Evolutionary conservation across 176 grass and related monocot species (phyloP), one percentile per base, ranked within the genome.

Genomic region (Calamus simplicifolius): DNA sequence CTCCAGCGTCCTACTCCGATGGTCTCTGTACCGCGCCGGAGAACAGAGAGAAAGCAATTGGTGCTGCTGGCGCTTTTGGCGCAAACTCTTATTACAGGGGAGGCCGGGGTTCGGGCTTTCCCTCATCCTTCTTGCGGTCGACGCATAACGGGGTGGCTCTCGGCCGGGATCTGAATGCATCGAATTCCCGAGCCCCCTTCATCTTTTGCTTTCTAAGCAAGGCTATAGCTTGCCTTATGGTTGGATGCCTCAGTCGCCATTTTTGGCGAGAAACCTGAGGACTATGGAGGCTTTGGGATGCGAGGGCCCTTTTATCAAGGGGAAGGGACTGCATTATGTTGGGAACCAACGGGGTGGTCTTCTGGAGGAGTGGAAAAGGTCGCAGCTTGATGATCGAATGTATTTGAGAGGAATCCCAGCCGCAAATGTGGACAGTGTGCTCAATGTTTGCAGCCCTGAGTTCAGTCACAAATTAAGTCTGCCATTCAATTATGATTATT

Each of bases 401-500:
- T 29, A 62, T 53, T 29, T 51, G 16, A 51, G 29, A 48, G 27
- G 29, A 18, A 54, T 53, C 19, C 56, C 19, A 16, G 31, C 18
- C 63, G 73, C 35, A 43, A 43, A 43, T 43, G 35, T 43, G 35
- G 35, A 43, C 5, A 6, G 81, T 80, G 17, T 59, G 67, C 3
- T 63, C 21, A 6, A 6, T n/a, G 18, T 10, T 19, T 15, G 54
- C 19, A 75, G 50, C 68, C 81, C 79, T 16, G 72, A 76, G 15
- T 25, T 57, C 5, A 14, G 50, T 29, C 81, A 70, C 56, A 69
- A 54, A 52, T 57, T 10, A 4, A 66, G 54, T 57, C 50, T 63
- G 49, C 63, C 57, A 30, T 16, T 55, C 21, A 85, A 88, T 63
- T 52, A 71, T 57, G 84, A 83, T 66, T 74, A 70, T 67, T 65